Evolutionary conservation across 2,329 filamentous ascomycete species (phyloP).

Genomic region (Epichloe sylvatica): DNA sequence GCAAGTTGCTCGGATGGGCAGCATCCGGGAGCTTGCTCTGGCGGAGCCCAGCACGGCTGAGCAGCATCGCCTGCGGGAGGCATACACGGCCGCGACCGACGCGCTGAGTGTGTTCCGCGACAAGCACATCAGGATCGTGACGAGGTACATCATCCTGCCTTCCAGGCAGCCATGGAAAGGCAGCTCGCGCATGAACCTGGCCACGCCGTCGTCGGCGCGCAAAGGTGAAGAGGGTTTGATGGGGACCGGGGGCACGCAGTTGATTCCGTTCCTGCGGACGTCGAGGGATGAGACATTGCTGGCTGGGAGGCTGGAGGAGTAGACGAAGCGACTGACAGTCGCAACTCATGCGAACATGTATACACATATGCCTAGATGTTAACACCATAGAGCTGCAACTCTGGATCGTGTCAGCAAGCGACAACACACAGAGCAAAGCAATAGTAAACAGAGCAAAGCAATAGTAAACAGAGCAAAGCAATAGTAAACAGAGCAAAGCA

Average conservation of each 20-base stretch:
- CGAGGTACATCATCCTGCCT: conserved; percentile 77
- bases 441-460: too few species aligned
- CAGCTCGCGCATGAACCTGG: conserved; percentile 25
- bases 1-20: conserved; percentile 54
- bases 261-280: conserved; percentile 84
- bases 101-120: conserved; percentile 66
- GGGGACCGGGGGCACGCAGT: conserved; percentile 79
- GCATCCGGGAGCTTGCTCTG: conserved; percentile 57
- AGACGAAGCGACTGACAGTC: too few species aligned
- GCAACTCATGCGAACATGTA: too few species aligned
- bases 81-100: conserved; percentile 59
- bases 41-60: conserved; percentile 36
- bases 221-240: conserved; percentile 39
- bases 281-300: conserved; percentile 68
- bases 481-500: too few species aligned
- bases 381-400: too few species aligned
- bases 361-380: too few species aligned
- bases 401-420: too few species aligned
- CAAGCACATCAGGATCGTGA: conserved; percentile 81
- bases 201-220: conserved; percentile 25
- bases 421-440: too few species aligned
- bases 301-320: conserved; percentile 19
- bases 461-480: too few species aligned
- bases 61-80: conserved; percentile 27
- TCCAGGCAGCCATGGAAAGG: conserved; percentile 32